Conservation (phyloP, 1,284 basidiomycete species). For the Apiotrichum veenhuisii region DNA sequence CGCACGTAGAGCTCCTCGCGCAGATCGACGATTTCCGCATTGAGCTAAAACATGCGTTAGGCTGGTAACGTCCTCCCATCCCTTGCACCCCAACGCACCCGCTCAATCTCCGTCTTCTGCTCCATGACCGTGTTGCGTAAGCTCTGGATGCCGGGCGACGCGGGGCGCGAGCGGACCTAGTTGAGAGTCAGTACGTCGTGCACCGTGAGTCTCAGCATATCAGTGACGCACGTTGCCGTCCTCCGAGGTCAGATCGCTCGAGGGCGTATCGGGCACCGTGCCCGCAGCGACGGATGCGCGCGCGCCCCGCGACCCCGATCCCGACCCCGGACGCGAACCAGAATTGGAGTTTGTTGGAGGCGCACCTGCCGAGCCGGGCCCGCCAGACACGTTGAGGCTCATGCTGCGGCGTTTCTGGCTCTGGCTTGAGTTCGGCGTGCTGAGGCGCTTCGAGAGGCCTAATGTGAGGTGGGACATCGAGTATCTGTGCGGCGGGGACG, state of each 20-base stretch:
- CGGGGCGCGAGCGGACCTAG: background rate
- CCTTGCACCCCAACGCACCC: background rate
- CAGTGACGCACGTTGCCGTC: background rate
- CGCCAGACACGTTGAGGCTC: background rate
- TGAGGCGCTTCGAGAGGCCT: background rate
- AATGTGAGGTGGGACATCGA: background rate
- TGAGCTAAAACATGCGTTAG: slow-evolving; percentile 2
- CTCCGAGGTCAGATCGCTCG: background rate
- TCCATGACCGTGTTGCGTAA: background rate
- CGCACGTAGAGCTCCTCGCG: slow-evolving; percentile 6
- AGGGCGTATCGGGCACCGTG: background rate
- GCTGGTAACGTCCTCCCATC: background rate
- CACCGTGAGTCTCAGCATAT: background rate
- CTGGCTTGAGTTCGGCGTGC: background rate
- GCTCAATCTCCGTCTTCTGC: slow-evolving; percentile 2
- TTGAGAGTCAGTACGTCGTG: too few species aligned
- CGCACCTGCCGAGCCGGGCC: background rate
- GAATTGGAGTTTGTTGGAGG: too few species aligned
- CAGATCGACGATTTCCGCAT: slow-evolving; percentile 7
- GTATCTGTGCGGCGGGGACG: too few species aligned
- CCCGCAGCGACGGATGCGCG: background rate
- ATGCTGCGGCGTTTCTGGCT: background rate
- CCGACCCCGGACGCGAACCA: too few species aligned
- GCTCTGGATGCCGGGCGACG: background rate
- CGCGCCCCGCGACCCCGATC: background rate